Base-by-base conservation (phyloP, 2,329 filamentous ascomycete genomes). In the Tolypocladium paradoxum region DNA sequence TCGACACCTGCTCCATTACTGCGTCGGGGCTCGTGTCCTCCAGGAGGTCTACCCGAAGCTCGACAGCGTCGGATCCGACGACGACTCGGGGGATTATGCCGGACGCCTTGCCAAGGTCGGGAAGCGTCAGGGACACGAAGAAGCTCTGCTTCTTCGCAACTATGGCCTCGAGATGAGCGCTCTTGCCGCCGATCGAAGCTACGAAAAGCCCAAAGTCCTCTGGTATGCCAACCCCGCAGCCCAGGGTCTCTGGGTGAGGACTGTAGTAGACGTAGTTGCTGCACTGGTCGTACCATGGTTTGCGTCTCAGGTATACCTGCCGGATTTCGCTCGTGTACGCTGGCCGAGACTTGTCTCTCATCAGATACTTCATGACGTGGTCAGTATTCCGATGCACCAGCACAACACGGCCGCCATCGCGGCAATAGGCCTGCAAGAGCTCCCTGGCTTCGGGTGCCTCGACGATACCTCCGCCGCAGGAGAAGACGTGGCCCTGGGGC, bases 231-330 rank as follows among this genome's bases (percentile, higher is more conserved):
- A 48, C 57, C 12, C 55, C 57, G 18, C 56, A 52, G 18, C 57
- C 59, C n/a, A 56, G 56, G 29, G 57, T 61, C 34, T 64, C 71
- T 1, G 70, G 61, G 58, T 81, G 83, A 50, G 90, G 89, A 67
- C 88, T 95, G 73, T 92, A 88, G 73, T 96, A 97, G 61, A 95
- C 84, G 62, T 90, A 86, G 66, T 95, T 99, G 74, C 91, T 96
- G 76, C 93, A 97, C 67, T 92, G 83, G 54, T 88, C 79, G 69
- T 90, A 97, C 84, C 89, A 96, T 3, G 85, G 87, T 68, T 90
- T 93, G 37, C 93, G 84, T 51, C 92, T 85, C 54, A 89, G 74
- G 77, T 95, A 99, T 2, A 99, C 92, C 11, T 83, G 84, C 72
- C 90, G 86, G 74, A 96, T 95, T 63, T 97, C 87, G 60, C 93